phyloP scores from a whole-genome alignment of 345 rosid species.

The Psidium friedrichsthalianum region DNA sequence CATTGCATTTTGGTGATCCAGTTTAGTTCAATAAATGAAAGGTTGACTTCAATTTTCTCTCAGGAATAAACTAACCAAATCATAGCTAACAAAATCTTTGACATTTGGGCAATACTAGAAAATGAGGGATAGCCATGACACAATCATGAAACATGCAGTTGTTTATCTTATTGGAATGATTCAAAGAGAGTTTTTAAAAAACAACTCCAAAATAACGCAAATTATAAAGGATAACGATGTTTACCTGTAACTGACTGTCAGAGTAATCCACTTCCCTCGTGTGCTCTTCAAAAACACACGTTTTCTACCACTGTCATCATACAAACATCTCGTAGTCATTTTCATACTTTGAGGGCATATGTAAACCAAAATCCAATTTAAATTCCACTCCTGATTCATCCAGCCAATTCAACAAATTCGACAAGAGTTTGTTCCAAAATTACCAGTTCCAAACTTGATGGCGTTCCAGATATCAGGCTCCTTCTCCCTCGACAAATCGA shows the following conservation, averaged over 20 bases:
- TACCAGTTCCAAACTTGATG: slow-evolving; percentile 94
- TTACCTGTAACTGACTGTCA: slow-evolving; percentile 86
- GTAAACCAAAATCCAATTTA: background rate
- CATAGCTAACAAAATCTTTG: background rate
- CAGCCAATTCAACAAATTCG: background rate
- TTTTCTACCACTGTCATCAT: slow-evolving; percentile 76
- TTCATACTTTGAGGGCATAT: background rate
- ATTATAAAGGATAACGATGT: background rate
- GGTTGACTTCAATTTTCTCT: background rate
- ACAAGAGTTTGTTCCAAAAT: background rate
- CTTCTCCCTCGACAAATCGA: slow-evolving; percentile 84
- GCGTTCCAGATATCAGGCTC: slow-evolving; percentile 98
- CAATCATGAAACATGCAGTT: background rate
- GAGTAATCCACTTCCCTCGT: slow-evolving; percentile 75
- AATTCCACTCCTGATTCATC: background rate
- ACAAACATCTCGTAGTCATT: background rate
- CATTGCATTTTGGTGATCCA: background rate
- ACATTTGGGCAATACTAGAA: background rate
- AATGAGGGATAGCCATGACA: background rate
- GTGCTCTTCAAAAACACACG: slow-evolving; percentile 92
- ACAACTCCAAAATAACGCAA: background rate
- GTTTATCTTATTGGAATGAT: background rate
- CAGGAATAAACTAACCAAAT: background rate
- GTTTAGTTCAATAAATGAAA: background rate
- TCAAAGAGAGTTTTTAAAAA: background rate